These are phyloP conservation scores for Cladosporium sp. DNA, from an alignment of 2,329 filamentous ascomycete genomes.

Conservation along the genomic window DNA sequence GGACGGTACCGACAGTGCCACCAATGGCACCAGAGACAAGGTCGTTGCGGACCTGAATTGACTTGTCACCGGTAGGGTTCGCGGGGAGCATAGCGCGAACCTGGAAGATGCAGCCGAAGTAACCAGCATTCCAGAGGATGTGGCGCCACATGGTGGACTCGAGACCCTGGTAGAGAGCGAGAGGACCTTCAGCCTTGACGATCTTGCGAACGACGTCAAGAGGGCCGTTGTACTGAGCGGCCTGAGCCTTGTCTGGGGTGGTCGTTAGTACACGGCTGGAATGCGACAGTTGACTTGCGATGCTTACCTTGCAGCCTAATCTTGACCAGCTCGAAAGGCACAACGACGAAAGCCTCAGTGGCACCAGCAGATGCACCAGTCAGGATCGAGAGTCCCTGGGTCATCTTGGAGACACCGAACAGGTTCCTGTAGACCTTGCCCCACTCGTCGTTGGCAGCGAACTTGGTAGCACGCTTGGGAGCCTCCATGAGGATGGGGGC, in stretches of 20 bases:
- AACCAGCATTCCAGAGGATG: conserved; percentile 89
- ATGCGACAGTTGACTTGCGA: background rate
- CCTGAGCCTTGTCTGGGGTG: conserved; percentile 77
- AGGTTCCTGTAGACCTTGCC: conserved; percentile 87
- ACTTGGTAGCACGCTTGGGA: conserved; percentile 93
- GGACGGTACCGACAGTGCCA: conserved; percentile 84
- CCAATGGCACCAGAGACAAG: conserved; percentile 83
- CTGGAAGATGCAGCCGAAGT: conserved; percentile 99
- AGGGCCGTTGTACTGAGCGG: conserved; percentile 83
- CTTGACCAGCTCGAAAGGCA: conserved; percentile 98
- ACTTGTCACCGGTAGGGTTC: conserved; percentile 69
- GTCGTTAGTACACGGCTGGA: conserved; percentile 20
- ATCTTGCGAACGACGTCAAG: conserved; percentile 81
- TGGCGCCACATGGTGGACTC: conserved; percentile 98
- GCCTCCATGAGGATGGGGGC: conserved; percentile 98
- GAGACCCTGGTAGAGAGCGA: conserved; percentile 94
- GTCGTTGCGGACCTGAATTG: conserved; percentile 80
- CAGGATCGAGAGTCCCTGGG: conserved; percentile 84
- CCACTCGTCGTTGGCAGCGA: conserved; percentile 98
- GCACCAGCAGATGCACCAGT: conserved; percentile 94
- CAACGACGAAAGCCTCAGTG: conserved; percentile 94
- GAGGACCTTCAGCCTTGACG: conserved; percentile 75
- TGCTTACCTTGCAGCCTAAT: conserved; percentile 74
- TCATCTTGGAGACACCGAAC: conserved; percentile 86
- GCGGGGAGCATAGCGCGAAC: conserved; percentile 81